These are phyloP conservation scores for Ambrosiella xylebori DNA, from an alignment of 2,329 filamentous ascomycete genomes.

Conservation along the genomic window DNA sequence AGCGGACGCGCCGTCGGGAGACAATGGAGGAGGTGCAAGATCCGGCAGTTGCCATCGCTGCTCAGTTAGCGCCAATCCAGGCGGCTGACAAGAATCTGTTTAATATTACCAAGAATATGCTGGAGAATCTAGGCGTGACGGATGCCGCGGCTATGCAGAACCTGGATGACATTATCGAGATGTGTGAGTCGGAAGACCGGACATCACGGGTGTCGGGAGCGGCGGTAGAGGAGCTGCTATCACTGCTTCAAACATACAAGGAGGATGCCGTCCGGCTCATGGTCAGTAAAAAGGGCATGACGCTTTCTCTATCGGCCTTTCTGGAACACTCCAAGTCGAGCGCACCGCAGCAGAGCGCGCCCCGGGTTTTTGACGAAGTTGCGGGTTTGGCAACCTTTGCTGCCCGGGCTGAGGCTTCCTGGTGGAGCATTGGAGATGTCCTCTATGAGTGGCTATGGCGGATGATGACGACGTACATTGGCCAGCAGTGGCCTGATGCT, in stretches of 20 bases:
- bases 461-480: slow-evolving; percentile 33
- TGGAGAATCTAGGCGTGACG: slow-evolving; percentile 37
- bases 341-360: slow-evolving; percentile 31
- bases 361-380: slow-evolving; percentile 33
- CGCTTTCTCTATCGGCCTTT: slow-evolving; percentile 41
- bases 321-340: slow-evolving; percentile 44
- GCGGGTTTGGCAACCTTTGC: slow-evolving; percentile 36
- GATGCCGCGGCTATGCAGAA: slow-evolving; percentile 29
- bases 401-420: slow-evolving; percentile 28
- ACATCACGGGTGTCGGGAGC: slow-evolving; percentile 29
- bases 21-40: slow-evolving; percentile 38
- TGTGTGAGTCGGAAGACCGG: slow-evolving; percentile 33
- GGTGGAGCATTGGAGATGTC: slow-evolving; percentile 39
- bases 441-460: slow-evolving; percentile 39
- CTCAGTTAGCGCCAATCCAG: slow-evolving; percentile 38
- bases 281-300: slow-evolving; percentile 34
- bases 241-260: slow-evolving; percentile 31
- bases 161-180: slow-evolving; percentile 34
- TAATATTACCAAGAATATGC: slow-evolving; percentile 34
- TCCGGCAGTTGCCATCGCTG: slow-evolving; percentile 32
- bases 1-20: slow-evolving; percentile 45
- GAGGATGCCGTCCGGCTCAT: slow-evolving; percentile 37
- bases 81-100: slow-evolving; percentile 40
- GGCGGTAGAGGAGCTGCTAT: slow-evolving; percentile 32
- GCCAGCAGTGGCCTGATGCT: slow-evolving; percentile 38